These are phyloP conservation scores for Casuarina cunninghamiana DNA, from an alignment of 306 rosid species.

Conservation along the genomic window DNA sequence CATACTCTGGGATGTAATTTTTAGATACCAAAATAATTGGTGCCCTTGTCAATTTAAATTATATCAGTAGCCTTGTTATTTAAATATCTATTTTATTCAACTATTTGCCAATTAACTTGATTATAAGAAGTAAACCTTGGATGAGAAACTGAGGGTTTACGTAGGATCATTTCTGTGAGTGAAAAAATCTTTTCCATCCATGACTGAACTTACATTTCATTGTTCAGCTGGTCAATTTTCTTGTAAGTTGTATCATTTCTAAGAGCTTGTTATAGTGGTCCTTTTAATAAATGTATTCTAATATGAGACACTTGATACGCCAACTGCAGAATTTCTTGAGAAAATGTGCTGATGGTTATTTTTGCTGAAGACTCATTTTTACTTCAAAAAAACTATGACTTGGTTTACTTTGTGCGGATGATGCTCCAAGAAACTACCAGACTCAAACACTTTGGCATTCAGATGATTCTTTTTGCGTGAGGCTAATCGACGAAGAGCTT, in stretches of 20 bases:
- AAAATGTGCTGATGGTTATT: background rate
- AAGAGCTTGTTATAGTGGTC: background rate
- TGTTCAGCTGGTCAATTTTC: slow-evolving; percentile 11
- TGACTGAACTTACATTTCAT: background rate
- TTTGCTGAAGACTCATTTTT: background rate
- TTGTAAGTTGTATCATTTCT: background rate
- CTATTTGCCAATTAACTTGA: background rate
- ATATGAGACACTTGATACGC: slow-evolving; percentile 1
- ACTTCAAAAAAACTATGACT: background rate
- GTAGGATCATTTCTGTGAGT: background rate
- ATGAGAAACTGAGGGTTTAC: background rate
- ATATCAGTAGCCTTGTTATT: background rate
- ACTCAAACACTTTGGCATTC: slow-evolving; percentile 77
- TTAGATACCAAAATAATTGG: background rate
- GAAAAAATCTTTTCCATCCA: background rate
- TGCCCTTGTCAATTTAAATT: background rate
- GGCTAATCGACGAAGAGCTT: slow-evolving; percentile 97
- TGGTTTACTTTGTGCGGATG: slow-evolving; percentile 44
- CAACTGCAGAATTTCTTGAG: slow-evolving; percentile 1
- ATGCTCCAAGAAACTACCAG: slow-evolving; percentile 74
- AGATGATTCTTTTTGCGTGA: slow-evolving; percentile 84
- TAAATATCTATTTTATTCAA: background rate
- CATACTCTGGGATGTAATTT: background rate
- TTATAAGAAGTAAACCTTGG: background rate
- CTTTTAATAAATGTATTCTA: background rate